A percentile compares a stretch with the other conserved stretches of the same genome.
These are phyloP conservation scores for Picea sitchensis DNA, from an alignment of 75 land plant genomes.

Conservation along the genomic window DNA sequence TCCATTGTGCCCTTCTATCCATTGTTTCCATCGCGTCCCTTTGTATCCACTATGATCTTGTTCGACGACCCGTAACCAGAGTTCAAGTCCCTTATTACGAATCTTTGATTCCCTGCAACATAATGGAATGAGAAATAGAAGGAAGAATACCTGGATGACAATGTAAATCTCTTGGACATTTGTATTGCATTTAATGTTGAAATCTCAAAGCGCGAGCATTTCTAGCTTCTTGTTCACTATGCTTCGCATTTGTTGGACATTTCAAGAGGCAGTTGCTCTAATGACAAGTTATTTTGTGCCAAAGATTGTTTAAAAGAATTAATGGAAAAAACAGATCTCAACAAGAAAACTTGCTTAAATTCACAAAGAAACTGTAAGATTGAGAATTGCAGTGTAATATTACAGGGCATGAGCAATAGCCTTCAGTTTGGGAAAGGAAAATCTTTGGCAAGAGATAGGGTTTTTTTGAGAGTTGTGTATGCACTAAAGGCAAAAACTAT, in stretches of 20 bases:
- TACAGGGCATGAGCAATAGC: slow-evolving; percentile 33
- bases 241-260: slow-evolving; percentile 37
- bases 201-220: slow-evolving; percentile 47
- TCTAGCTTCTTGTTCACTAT: slow-evolving; percentile 51
- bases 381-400: slow-evolving; percentile 27
- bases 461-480: slow-evolving; percentile 56
- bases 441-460: slow-evolving; percentile 46
- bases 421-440: slow-evolving; percentile 39
- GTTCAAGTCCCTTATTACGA: slow-evolving; percentile 32
- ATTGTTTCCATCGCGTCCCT: too few relatives aligned
- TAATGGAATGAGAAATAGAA: slow-evolving; percentile 82
- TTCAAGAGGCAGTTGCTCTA: not conserved
- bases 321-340: slow-evolving; percentile 23
- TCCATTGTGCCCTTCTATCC: too few relatives aligned
- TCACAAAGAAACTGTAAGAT: too few relatives aligned
- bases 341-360: too few relatives aligned
- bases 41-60: too few relatives aligned
- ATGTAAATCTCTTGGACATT: slow-evolving; percentile 66
- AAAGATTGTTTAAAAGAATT: slow-evolving; percentile 36
- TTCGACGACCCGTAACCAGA: too few relatives aligned
- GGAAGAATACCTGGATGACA: slow-evolving; percentile 60
- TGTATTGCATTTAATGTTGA: slow-evolving; percentile 61
- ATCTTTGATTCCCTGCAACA: slow-evolving; percentile 59
- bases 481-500: slow-evolving; percentile 54
- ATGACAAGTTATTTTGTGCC: slow-evolving; percentile 21